Evolutionary conservation across 345 rosid species (phyloP), one percentile per base, ranked within the genome.

Genomic region (Gossypium mustelinum): DNA sequence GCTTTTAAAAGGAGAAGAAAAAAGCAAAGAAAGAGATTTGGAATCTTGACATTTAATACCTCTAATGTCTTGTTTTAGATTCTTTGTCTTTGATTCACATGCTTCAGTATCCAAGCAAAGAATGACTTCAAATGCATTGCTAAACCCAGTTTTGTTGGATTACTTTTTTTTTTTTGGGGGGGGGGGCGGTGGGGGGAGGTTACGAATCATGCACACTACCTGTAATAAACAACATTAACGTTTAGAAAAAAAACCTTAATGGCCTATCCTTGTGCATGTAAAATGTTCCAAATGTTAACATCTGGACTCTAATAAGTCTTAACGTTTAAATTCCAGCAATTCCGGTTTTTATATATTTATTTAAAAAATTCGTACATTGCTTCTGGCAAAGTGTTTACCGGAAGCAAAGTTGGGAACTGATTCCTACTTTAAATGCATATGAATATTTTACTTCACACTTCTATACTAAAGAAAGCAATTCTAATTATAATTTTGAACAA

Each of bases 321-420:
- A 5, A 34, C 41, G 41, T 34, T 34, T 0, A 5, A 34, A 34
- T 34, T 34, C 41, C 41, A 34, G 41, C 41, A 34, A 34, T 34
- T 34, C 7, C 41, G 7, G 41, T 34, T 34, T 34, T 34, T 4
- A 0, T 48, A 1, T 10, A 48, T 48, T 48, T 48, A 48, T 11
- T 48, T 10, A 48, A 48, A 13, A 4, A 51, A 52, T 3, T 52
- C 41, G 2, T 68, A 3, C 59, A 64, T 51, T 29, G 12, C 76
- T 70, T 71, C 7, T 11, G 62, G 47, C 43, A 73, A 47, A 73
- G 27, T 4, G 68, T 43, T 47, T 60, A 8, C 68, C 29, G 56
- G 78, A 81, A 76, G 81, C 86, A 65, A 84, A 78, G 85, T 61
- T 41, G 47, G 76, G 83, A 79, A 79, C 79, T 4, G 70, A 82